Evolutionary conservation across 2,329 filamentous ascomycete species (phyloP).

Genomic region (Cercospora sp.): DNA sequence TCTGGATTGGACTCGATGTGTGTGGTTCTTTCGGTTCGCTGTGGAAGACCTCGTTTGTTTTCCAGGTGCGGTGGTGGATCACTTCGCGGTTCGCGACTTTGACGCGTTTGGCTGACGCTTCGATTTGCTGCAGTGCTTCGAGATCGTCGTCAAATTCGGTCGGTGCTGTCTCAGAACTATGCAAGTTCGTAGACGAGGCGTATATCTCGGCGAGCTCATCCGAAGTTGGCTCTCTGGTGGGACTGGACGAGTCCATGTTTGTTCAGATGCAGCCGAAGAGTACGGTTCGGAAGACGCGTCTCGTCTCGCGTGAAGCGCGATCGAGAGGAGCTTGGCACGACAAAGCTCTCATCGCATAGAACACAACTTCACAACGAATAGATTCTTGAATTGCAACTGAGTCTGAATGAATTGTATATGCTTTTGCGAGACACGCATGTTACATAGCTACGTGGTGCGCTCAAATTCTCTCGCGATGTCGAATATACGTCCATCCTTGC

Average conservation of each 20-base stretch:
- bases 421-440: not conserved
- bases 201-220: conserved; percentile 24
- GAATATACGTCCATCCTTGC: conserved; percentile 43
- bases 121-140: conserved; percentile 46
- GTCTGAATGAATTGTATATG: no score
- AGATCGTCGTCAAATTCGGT: conserved; percentile 32
- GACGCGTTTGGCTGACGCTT: conserved; percentile 46
- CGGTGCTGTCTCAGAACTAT: conserved; percentile 15
- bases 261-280: not conserved
- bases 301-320: not conserved
- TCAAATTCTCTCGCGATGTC: conserved; percentile 42
- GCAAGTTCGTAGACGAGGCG: conserved; percentile 2
- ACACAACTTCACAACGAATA: not conserved
- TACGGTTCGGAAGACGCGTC: not conserved
- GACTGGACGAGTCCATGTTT: conserved; percentile 16
- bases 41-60: conserved; percentile 48
- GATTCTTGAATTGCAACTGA: no score
- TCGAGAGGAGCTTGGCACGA: conserved; percentile 1
- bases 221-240: conserved; percentile 19
- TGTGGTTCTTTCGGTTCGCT: conserved; percentile 44
- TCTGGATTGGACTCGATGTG: conserved; percentile 57
- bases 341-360: not conserved
- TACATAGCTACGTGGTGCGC: conserved; percentile 17
- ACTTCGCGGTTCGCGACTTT: conserved; percentile 46
- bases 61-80: conserved; percentile 55